phyloP scores from a whole-genome alignment of 306 rosid genomes.

The Herpetospermum pedunculosum region DNA sequence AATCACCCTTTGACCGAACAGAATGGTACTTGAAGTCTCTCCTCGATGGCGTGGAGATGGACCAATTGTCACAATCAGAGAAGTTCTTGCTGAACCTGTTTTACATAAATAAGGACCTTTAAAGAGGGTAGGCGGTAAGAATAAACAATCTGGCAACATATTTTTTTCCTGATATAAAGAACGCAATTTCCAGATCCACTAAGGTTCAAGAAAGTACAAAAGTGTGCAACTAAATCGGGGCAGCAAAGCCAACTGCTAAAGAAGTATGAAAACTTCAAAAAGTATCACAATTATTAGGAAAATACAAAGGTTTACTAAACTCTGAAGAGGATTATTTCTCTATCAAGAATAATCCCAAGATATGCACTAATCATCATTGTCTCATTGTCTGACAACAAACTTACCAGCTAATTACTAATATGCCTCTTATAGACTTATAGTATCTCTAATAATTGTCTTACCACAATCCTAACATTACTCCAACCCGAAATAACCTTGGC shows the following conservation, averaged over 20 bases:
- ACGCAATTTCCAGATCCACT: background rate
- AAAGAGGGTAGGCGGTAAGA: slow-evolving; percentile 1
- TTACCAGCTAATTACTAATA: background rate
- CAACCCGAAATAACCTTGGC: background rate
- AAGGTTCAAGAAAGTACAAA: background rate
- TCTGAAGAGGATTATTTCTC: background rate
- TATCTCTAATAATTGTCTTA: background rate
- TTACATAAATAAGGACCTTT: background rate
- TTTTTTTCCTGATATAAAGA: background rate
- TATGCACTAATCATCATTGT: background rate
- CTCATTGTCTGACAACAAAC: background rate
- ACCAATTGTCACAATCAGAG: slow-evolving; percentile 88
- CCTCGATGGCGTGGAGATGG: slow-evolving; percentile 99
- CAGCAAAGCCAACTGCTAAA: background rate
- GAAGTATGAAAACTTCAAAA: background rate
- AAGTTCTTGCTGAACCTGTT: slow-evolving; percentile 95
- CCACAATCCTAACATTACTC: background rate
- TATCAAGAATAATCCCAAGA: background rate
- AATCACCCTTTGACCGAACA: slow-evolving; percentile 82
- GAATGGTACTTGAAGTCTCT: slow-evolving; percentile 90
- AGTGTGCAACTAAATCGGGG: background rate
- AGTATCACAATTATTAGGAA: too few relatives aligned
- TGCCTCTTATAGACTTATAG: background rate
- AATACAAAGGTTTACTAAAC: too few relatives aligned
- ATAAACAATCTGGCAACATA: background rate